Percentiles rank a stretch among this genome's conserved stretches.
phyloP scores from a whole-genome alignment of 495 filamentous ascomycete genomes.

The Polyplosphaeria fusca region DNA sequence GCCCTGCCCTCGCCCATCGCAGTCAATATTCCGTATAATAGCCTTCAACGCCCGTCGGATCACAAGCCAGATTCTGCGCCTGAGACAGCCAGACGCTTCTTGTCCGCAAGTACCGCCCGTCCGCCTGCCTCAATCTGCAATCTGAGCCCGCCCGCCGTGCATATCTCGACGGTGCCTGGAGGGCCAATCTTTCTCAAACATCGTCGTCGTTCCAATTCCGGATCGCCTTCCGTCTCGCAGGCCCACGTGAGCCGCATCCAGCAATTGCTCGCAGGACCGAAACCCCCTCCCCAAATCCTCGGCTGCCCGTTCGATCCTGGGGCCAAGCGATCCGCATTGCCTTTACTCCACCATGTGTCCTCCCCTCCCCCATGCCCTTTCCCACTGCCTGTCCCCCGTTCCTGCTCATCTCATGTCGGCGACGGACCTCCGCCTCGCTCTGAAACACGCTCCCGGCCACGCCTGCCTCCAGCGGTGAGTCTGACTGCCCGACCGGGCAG shows the following conservation, averaged over 20 bases:
- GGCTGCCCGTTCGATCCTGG: no score
- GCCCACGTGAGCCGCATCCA: no score
- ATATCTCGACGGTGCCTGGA: no score
- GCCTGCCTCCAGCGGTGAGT: background rate
- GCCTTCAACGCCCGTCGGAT: slow-evolving; percentile 10
- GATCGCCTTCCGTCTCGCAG: no score
- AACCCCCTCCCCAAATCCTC: background rate
- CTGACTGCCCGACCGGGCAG: slow-evolving; percentile 8
- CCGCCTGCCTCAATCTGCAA: background rate
- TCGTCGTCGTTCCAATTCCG: no score
- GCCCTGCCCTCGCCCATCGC: background rate
- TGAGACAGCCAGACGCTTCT: slow-evolving; percentile 17
- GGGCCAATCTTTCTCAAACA: no score
- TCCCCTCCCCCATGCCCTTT: no score
- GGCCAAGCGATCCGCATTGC: background rate
- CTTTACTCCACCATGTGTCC: background rate
- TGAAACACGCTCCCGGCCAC: background rate
- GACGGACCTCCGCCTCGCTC: background rate
- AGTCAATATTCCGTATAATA: slow-evolving; percentile 17
- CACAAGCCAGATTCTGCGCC: slow-evolving; percentile 18
- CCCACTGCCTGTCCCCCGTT: no score
- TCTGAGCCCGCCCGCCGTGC: no score
- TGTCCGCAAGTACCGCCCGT: background rate
- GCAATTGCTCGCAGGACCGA: background rate
- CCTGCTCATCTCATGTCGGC: no score